These are phyloP conservation scores for Penicillium bialowiezense DNA, from an alignment of 495 filamentous ascomycete genomes.

Conservation along the genomic window DNA sequence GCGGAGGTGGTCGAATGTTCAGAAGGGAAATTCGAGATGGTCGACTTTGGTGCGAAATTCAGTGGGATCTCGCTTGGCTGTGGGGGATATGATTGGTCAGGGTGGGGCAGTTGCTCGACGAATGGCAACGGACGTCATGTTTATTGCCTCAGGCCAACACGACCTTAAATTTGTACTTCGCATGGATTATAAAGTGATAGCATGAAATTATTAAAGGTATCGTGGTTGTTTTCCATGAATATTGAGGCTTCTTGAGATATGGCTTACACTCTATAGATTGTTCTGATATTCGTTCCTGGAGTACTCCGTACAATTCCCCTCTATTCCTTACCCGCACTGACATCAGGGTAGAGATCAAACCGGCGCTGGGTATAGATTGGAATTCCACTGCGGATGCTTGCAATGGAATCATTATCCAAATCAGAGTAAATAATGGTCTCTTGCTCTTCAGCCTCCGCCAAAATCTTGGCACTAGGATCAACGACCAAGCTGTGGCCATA, in stretches of 20 bases:
- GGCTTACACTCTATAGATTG: slow-evolving; percentile 1
- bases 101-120: background rate
- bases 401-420: slow-evolving; percentile 66
- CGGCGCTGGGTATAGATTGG: slow-evolving; percentile 81
- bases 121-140: background rate
- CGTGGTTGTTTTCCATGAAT: background rate
- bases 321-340: slow-evolving; percentile 46
- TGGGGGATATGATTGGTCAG: slow-evolving; percentile 25
- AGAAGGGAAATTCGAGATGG: slow-evolving; percentile 25
- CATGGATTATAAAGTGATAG: no score
- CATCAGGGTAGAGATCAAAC: slow-evolving; percentile 95
- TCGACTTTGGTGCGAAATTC: slow-evolving; percentile 38
- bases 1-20: slow-evolving; percentile 42
- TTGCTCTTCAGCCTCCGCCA: slow-evolving; percentile 68
- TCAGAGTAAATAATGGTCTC: slow-evolving; percentile 78
- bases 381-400: slow-evolving; percentile 76
- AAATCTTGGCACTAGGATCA: slow-evolving; percentile 81
- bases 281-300: background rate
- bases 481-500: slow-evolving; percentile 88
- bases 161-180: background rate
- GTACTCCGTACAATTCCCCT: background rate
- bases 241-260: background rate
- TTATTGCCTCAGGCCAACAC: background rate
- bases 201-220: no score
- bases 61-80: slow-evolving; percentile 47